Evolutionary conservation across 2,329 filamentous ascomycete genomes (phyloP), one percentile per base, ranked within the genome.

Genomic region (Bipolaris zeicola): DNA sequence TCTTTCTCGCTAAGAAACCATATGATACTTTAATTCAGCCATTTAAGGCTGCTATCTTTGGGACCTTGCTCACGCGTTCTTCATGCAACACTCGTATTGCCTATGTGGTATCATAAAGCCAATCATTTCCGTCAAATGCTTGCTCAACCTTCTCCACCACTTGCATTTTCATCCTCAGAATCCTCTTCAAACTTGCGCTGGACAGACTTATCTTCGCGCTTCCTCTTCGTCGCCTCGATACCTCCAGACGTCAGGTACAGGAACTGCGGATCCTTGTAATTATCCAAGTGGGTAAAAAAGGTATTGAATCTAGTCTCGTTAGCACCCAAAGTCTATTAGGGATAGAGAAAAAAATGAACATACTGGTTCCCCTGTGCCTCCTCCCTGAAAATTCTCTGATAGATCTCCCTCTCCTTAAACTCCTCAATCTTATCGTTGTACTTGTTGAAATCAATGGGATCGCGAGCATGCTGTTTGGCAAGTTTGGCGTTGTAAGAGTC

Each of bases 391-490:
- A 98, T 96, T 22, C 91, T 85, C 69, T 90, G 86, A 74, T 99
- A 99, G 58, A 99, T 98, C 75, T 96, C 87, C 65, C 87, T 80
- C 72, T 96, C 87, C 80, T 98, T 98, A 79, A 99, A 99, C 57
- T 88, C 89, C 61, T 89, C 83, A 66, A 99, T 91, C 76, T 91
- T 85, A 45, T 87, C 85, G 57, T 94, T 86, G 68, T 88, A 92
- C 60, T 88, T 89, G 45, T 81, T 81, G 74, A 97, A 99, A 67
- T 92, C 87, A 55, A 99, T 88, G 22, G 84, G 82, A 47, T 89
- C 84, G 52, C 87, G 85, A 6, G 83, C 85, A 41, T 88, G 83
- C 51, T 85, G 84, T 34, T 82, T 81, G 6, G 83, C 83, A 1
- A 90, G 87, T 63, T 89, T 87, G 52, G 83, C 83, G 76, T 97